Evolutionary conservation across 257 asterid genomes (phyloP), one percentile per base, ranked within the genome.

Genomic region (Jasminum sambac): DNA sequence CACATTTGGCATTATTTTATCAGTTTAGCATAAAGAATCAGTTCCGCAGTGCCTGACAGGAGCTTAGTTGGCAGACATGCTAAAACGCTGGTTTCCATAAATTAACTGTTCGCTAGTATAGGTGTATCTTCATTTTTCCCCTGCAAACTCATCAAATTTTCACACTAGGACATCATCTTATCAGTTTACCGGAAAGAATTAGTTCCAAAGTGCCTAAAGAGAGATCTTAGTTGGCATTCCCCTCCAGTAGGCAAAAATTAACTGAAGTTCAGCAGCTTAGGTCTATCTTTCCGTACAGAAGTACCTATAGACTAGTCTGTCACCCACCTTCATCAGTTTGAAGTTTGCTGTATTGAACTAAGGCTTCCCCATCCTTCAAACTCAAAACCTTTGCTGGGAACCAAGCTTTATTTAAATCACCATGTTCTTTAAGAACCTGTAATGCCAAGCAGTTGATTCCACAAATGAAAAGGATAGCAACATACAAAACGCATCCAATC

Each of bases 401-500:
- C 99, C 99, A 95, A 43, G 85, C 97, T 42, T 77, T 84, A 77
- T 83, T 88, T 46, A 74, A 78, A 70, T 83, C 85, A 34, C 87
- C 96, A 73, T 72, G 74, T 68, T 86, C 95, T 76, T 83, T 95
- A 65, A 83, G 90, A 80, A 95, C 96, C 99, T 95, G 82, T 68
- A 83, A 63, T 36, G 55, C 61, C 43, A 72, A 76, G 55, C 64
- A 64, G 73, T 73, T 63, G 58, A 65, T 58, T 43, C 68, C 41
- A 77, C 19, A 16, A 74, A 68, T 46, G 61, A 23, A 30, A 59
- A 46, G 38, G 62, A 66, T 59, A 25, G 44, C 43, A 64, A 34
- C 24, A 63, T 55, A 63, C n/a, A 24, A 48, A 58, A 25, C 13
- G 60, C n/a, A 59, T 10, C 62, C 41, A 37, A 60, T 63, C 24